These are phyloP conservation scores for Panicum hallii DNA, from an alignment of 202 grass and related monocot species.

Conservation along the genomic window DNA sequence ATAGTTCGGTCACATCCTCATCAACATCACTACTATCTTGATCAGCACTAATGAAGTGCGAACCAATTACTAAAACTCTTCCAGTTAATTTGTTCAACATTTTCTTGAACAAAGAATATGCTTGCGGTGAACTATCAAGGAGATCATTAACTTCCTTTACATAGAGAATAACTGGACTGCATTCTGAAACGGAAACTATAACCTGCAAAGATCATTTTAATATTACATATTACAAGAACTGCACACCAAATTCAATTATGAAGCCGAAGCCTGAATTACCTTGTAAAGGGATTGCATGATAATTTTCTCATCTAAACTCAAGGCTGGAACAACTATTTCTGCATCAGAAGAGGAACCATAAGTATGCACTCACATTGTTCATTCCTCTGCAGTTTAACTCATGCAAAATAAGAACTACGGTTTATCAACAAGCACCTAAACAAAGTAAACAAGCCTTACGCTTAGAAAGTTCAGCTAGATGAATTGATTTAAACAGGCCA, in stretches of 20 bases:
- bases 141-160: conserved; percentile 72
- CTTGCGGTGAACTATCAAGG: conserved; percentile 57
- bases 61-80: conserved; percentile 81
- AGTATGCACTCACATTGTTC: conserved; percentile 27
- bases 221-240: conserved; percentile 43
- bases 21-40: conserved; percentile 48
- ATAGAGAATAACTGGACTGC: conserved; percentile 70
- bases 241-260: conserved; percentile 6
- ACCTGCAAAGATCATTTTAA: conserved; percentile 53
- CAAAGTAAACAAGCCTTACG: conserved; percentile 12
- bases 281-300: conserved; percentile 77
- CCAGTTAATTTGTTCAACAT: conserved; percentile 79
- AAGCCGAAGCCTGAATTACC: conserved; percentile 56
- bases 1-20: conserved; percentile 61
- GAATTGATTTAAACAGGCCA: neutral
- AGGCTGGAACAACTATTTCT: conserved; percentile 45
- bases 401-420: conserved; percentile 9
- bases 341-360: conserved; percentile 38
- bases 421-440: conserved; percentile 11
- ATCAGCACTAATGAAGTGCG: conserved; percentile 58
- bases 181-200: conserved; percentile 59
- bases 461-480: conserved; percentile 13
- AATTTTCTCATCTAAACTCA: conserved; percentile 70
- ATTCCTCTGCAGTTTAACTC: neutral
- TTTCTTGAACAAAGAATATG: conserved; percentile 70